These are phyloP conservation scores for Candida ficus DNA, from an alignment of 805 yeast species.

Conservation along the genomic window DNA sequence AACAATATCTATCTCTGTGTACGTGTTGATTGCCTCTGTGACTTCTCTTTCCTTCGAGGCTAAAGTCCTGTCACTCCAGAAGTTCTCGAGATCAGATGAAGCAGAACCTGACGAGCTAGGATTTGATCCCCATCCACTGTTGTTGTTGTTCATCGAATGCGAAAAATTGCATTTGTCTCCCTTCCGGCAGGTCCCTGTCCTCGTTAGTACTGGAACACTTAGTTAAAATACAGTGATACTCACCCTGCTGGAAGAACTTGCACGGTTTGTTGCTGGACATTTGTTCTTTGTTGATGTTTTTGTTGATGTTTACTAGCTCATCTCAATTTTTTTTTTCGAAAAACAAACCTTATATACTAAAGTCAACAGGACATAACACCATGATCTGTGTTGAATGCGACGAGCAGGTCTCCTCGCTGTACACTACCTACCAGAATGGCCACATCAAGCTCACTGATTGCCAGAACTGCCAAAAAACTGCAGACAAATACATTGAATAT, in stretches of 20 bases:
- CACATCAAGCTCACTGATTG: conserved; percentile 81
- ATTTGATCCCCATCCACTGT: conserved; percentile 3
- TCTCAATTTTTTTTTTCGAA: not conserved
- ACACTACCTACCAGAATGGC: conserved; percentile 65
- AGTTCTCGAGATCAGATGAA: conserved; percentile 19
- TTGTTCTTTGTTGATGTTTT: not conserved
- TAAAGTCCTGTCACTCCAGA: conserved; percentile 22
- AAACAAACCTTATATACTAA: too few relatives aligned
- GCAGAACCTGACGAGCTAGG: too few relatives aligned
- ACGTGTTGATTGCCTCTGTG: conserved; percentile 18
- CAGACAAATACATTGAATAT: conserved; percentile 87
- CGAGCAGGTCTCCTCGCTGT: conserved; percentile 58
- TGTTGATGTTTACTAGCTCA: not conserved
- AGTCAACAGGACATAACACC: too few relatives aligned
- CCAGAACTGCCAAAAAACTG: conserved; percentile 61
- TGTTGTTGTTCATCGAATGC: conserved; percentile 30
- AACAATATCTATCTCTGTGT: conserved; percentile 22
- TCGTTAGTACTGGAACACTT: not conserved
- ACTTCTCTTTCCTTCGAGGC: conserved; percentile 26
- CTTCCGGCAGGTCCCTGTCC: conserved; percentile 30
- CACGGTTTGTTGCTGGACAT: conserved; percentile 32
- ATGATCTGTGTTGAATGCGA: conserved; percentile 93
- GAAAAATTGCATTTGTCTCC: conserved; percentile 40
- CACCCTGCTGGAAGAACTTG: conserved; percentile 38
- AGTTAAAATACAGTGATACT: not conserved